Percentiles rank a stretch among this genome's conserved stretches.
These are phyloP conservation scores for Physocladia obscura DNA, from an alignment of 192 early-diverging fungal genomes.

Conservation along the genomic window DNA sequence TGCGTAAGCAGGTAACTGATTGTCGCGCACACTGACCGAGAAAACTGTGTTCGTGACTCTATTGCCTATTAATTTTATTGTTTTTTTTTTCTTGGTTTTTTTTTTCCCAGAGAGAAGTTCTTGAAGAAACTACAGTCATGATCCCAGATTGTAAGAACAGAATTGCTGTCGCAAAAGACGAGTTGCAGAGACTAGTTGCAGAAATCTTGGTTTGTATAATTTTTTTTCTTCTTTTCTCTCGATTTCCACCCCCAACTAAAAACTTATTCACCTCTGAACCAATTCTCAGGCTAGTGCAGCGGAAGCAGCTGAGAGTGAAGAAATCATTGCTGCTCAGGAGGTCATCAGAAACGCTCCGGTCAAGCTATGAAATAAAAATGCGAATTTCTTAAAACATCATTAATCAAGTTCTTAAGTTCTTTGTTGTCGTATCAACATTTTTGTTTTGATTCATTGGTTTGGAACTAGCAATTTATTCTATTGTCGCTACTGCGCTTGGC, in stretches of 20 bases:
- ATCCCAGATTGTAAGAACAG: constrained; percentile 43
- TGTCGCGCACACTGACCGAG: too few species aligned
- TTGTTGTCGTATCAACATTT: too few species aligned
- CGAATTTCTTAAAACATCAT: too few species aligned
- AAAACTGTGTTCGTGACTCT: not conserved
- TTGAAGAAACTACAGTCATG: constrained; percentile 52
- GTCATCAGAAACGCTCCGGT: too few species aligned
- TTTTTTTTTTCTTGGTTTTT: too few species aligned
- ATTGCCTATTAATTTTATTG: too few species aligned
- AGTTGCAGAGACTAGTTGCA: constrained; percentile 26
- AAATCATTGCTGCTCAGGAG: constrained; percentile 26
- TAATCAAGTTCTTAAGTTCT: too few species aligned
- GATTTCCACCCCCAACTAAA: not conserved
- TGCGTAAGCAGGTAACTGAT: constrained; percentile 41
- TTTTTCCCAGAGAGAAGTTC: constrained; percentile 40
- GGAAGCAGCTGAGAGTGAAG: constrained; percentile 16
- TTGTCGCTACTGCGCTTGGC: too few species aligned
- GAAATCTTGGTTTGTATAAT: constrained; percentile 16
- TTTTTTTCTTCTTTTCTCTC: not conserved
- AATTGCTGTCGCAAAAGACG: constrained; percentile 36
- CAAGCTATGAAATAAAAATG: too few species aligned
- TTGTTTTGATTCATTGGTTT: too few species aligned
- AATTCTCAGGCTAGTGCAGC: not conserved
- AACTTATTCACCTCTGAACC: not conserved
- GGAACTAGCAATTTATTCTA: too few species aligned